Base-by-base conservation (phyloP, 345 rosid species). In the Aurinia saxatilis region DNA sequence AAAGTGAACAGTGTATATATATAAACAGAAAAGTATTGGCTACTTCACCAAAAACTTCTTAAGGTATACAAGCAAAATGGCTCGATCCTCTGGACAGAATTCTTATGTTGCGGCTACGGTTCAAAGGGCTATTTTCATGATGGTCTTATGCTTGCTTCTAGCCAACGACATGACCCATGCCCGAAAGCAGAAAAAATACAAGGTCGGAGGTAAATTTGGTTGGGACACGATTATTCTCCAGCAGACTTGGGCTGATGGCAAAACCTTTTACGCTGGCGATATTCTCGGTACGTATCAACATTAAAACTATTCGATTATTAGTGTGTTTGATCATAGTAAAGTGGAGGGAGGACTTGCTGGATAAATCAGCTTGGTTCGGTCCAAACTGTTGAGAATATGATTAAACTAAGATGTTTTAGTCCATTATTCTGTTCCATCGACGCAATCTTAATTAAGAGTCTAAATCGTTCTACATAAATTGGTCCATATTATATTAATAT, bases 251-350 rank as follows among this genome's bases (percentile, higher is more conserved):
- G 27, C 72, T 13, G 0, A 7, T 8, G 65, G 41, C 40, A 57
- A 66, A 45, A 66, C 64, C 0, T 66, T 66, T 47, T 66, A 66
- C 3, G 71, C 35, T 30, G 64, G 64, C 7, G 64, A 66, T 46
- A 66, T 27, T 27, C 71, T 56, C 12, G 71, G 71, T 66, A 56
- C 18, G 27, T 61, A 13, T 53, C 11, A 23, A 10, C 40, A 9
- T 12, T 55, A 7, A 17, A 10, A n/a, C 15, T 42, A n/a, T 42
- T 4, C 13, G 37, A 2, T 8, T 3, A 39, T 2, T 14, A 39
- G n/a, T 39, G 44, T 27, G 30, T 2, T 27, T 27, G 30, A 27
- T 12, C 33, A 25, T 25, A n/a, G 53, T n/a, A 2, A 21, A 21
- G 25, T 4, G 25, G 25, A 21, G 25, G 25, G 25, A 21, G 25